Conservation (phyloP, 192 early-diverging fungal species). For the Coemansia sp. region DNA sequence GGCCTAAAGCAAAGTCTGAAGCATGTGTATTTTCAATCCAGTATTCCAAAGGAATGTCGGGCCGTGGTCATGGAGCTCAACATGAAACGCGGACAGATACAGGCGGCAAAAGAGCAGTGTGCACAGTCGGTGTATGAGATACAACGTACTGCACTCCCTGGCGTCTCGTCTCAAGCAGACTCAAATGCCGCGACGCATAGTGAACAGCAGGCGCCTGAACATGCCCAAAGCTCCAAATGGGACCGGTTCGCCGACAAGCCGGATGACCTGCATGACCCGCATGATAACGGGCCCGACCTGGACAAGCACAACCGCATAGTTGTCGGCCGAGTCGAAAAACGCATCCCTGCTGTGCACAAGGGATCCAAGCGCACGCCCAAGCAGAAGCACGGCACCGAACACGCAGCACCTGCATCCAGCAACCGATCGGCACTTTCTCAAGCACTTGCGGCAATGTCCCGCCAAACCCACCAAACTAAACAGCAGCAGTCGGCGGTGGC, state of each 20-base stretch:
- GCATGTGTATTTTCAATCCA: slow-evolving; percentile 39
- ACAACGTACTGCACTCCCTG: not conserved
- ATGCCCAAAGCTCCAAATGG: slow-evolving; percentile 16
- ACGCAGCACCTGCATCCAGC: not conserved
- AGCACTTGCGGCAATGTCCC: slow-evolving; percentile 3
- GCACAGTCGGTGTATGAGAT: not conserved
- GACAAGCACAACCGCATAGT: slow-evolving; percentile 16
- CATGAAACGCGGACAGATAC: slow-evolving; percentile 27
- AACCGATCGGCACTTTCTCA: slow-evolving; percentile 2
- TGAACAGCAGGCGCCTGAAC: not conserved
- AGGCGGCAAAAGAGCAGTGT: slow-evolving; percentile 1
- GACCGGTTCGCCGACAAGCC: slow-evolving; percentile 1
- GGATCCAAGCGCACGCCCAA: not conserved
- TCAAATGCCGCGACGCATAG: not conserved
- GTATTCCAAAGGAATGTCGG: slow-evolving; percentile 36
- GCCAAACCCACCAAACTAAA: too few relatives aligned
- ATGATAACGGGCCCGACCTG: not conserved
- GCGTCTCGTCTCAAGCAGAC: not conserved
- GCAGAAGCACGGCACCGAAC: not conserved
- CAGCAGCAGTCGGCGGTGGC: not conserved
- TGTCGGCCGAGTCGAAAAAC: slow-evolving; percentile 1
- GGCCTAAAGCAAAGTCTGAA: slow-evolving; percentile 40
- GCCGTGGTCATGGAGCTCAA: slow-evolving; percentile 38
- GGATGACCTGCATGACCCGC: not conserved
- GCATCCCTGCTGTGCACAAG: not conserved